Evolutionary conservation across 768 basidiomycete species (phyloP), one percentile per base, ranked within the genome.

Genomic region (Lactarius trivialis): DNA sequence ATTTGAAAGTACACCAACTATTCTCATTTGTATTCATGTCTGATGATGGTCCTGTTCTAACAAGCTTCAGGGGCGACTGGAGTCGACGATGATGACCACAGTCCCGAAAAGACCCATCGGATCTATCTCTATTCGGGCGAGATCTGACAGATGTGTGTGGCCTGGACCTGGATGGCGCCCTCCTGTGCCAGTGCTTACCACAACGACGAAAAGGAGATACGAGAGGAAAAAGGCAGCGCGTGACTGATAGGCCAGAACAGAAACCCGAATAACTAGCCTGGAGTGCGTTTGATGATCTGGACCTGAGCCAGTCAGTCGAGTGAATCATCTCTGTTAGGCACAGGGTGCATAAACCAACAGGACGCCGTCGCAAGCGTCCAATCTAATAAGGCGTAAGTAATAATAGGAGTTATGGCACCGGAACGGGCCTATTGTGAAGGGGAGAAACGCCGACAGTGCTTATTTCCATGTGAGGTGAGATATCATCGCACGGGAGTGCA

Each of bases 361-460:
- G 24, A 39, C 60, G 54, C 48, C 36, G 60, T 39, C 19, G 24
- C 14, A 15, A 14, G 9, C 43, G 41, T 55, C 45, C 53, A 50
- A 45, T 33, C 12, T n/a, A 34, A 54, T 45, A 50, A 33, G 48
- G 45, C 19, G 17, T 8, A 19, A 19, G 19, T 12, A 21, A 28
- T 14, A 28, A 37, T n/a, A 48, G 45, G 45, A 26, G 21, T 24
- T 24, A 55, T 48, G 43, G 32, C 17, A 12, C 34, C 60, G 54
- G 60, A 50, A 50, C 12, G 21, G 26, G 34, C 34, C 53, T 24
- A 21, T 50, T 36, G 33, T 55, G 45, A 55, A 55, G n/a, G 15
- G 52, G 58, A 19, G 30, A 24, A 17, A 53, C 32, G 45, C 60
- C 36, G 54, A 60, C 21, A 48, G 45, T 60, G 33, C 24, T 60